Base-by-base conservation (phyloP, 2,329 filamentous ascomycete species). In the Trichoderma oligosporum region DNA sequence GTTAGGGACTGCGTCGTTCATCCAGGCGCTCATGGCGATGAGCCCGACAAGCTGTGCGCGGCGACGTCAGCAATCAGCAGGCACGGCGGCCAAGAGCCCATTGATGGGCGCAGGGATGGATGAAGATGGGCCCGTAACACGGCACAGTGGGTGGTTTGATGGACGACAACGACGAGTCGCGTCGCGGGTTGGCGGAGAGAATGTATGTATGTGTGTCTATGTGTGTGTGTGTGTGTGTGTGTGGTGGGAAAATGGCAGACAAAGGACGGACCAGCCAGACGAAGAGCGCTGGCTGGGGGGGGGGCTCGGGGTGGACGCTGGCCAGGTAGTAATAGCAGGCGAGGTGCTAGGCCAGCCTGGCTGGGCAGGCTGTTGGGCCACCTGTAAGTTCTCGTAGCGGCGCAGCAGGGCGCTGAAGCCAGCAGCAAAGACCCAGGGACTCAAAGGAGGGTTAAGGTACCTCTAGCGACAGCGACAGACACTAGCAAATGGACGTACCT, bases 1-100 rank as follows among this genome's bases (percentile, higher is more conserved):
- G 74, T 84, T 87, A 67, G 82, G 81, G 76, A 84, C 79, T 75
- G 83, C 78, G 73, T 87, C 84, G 74, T 86, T 87, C 79, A 86
- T 85, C 84, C 84, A 87, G 77, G 83, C 82, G 78, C 81, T 86
- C 84, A 87, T 86, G 78, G 81, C 81, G 71, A 76, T 71, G 71
- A 71, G 67, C 71, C 72, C 68, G 70, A 76, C 77, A 72, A 72
- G 68, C 73, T 75, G 68, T 67, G 66, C 67, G 69, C 65, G 65
- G 67, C 69, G 68, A 71, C 67, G 77, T 81, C 72, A 78, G 75
- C 72, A 68, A 75, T 73, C 67, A 73, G 69, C 65, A 69, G 67
- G 65, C 66, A 72, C 65, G 63, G 48, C 65, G 65, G 67, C 64
- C 68, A 68, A 66, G 67, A 69, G 73, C 70, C 74, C 72, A 74